Evolutionary conservation across 2,329 filamentous ascomycete genomes (phyloP).

Genomic region (Huntiella abstrusa): DNA sequence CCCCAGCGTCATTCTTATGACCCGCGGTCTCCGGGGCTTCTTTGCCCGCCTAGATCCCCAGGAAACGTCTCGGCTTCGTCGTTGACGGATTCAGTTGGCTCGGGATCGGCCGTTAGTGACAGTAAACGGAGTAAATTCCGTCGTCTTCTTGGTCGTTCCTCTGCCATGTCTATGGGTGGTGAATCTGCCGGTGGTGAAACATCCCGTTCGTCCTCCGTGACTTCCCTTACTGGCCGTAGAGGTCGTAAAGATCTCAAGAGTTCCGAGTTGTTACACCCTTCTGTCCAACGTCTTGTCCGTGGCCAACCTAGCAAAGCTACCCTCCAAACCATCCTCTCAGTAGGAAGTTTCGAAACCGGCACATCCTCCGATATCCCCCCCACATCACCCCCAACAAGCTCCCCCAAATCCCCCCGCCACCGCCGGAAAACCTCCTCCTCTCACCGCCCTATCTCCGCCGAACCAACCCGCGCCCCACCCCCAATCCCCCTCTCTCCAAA

Average conservation of each 20-base stretch:
- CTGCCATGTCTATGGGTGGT: not conserved
- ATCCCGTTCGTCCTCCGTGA: conserved; percentile 13
- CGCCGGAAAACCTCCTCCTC: too few species aligned
- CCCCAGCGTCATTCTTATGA: conserved; percentile 6
- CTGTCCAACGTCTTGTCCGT: conserved; percentile 19
- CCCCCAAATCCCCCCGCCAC: too few species aligned
- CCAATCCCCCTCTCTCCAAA: not conserved
- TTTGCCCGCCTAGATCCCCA: not conserved
- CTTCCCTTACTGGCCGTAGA: conserved; percentile 8
- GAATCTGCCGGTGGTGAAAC: conserved; percentile 18
- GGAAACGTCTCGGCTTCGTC: not conserved
- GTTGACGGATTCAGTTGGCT: not conserved
- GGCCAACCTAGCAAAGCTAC: conserved; percentile 27
- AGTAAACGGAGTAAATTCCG: conserved; percentile 21
- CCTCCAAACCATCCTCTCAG: conserved; percentile 30
- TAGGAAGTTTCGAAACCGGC: conserved; percentile 24
- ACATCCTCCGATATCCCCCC: too few species aligned
- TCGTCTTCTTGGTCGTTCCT: conserved; percentile 20
- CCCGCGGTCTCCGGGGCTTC: conserved; percentile 1
- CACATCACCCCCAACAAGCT: too few species aligned
- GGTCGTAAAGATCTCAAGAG: conserved; percentile 19
- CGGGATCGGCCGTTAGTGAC: not conserved
- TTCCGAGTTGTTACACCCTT: conserved; percentile 18
- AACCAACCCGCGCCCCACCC: not conserved
- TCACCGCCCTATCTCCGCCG: not conserved